Percentiles rank a stretch among this genome's conserved stretches.
These are phyloP conservation scores for Pseudopediastrum boryanum DNA, from an alignment of 139 green algal species.

Conservation along the genomic window DNA sequence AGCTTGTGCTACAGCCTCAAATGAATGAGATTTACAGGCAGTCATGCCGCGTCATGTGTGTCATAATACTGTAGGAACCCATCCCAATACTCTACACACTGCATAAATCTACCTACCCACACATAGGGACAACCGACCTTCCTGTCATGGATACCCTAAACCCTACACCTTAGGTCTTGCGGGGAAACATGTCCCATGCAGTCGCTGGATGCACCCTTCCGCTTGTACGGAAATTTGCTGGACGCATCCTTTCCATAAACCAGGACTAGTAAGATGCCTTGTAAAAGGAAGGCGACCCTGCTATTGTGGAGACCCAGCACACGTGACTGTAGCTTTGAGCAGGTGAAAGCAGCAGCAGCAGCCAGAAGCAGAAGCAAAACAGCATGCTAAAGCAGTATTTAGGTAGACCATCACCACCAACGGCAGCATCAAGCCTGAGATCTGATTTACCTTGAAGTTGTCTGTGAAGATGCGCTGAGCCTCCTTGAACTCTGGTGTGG, in stretches of 20 bases:
- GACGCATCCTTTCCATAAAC: background rate
- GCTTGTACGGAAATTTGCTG: background rate
- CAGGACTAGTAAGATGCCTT: background rate
- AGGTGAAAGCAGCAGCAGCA: background rate
- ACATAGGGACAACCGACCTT: constrained; percentile 2
- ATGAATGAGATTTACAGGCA: too few species aligned
- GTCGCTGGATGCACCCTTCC: background rate
- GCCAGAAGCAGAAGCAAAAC: background rate
- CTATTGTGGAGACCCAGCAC: background rate
- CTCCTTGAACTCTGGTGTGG: constrained; percentile 95
- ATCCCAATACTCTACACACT: too few species aligned
- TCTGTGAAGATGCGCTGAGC: constrained; percentile 90
- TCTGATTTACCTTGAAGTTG: constrained; percentile 79
- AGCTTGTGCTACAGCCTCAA: too few species aligned
- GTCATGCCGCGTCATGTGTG: too few species aligned
- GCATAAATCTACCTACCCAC: too few species aligned
- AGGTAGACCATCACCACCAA: background rate
- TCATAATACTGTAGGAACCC: too few species aligned
- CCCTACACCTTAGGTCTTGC: background rate
- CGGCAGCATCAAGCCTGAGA: background rate
- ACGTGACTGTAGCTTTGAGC: background rate
- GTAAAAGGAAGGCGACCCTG: background rate
- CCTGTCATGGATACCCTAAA: background rate
- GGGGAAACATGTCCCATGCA: background rate
- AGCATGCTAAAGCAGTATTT: background rate